A percentile compares a stretch with the other conserved stretches of the same genome.
Evolutionary conservation across 768 basidiomycete genomes (phyloP).

Genomic region (Cantharellus anzutake): DNA sequence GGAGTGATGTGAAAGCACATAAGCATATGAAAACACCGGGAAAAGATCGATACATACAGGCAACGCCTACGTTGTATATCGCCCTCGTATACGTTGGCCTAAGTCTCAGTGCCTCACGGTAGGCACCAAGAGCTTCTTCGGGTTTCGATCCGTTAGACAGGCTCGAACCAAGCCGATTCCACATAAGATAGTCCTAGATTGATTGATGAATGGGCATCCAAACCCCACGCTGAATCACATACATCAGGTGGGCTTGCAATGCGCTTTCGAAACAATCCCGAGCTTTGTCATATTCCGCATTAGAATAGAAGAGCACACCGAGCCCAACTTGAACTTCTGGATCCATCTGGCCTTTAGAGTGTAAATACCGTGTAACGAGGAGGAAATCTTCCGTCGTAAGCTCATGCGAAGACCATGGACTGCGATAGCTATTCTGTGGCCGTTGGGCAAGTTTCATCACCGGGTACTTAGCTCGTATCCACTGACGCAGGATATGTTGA

Average conservation of each 20-base stretch:
- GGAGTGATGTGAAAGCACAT: constrained; percentile 6
- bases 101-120: constrained; percentile 74
- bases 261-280: constrained; percentile 92
- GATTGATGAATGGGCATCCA: not conserved
- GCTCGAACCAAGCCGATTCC: constrained; percentile 91
- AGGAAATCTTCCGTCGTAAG: constrained; percentile 72
- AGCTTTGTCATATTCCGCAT: constrained; percentile 67
- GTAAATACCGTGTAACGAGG: constrained; percentile 63
- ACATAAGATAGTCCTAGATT: constrained; percentile 67
- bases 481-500: constrained; percentile 67
- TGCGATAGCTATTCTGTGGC: constrained; percentile 22
- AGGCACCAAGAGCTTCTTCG: constrained; percentile 81
- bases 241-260: constrained; percentile 59
- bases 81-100: constrained; percentile 94
- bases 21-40: not conserved
- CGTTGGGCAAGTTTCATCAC: constrained; percentile 26
- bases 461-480: constrained; percentile 54
- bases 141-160: constrained; percentile 88
- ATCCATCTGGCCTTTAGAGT: constrained; percentile 46
- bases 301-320: constrained; percentile 83
- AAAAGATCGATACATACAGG: constrained; percentile 41
- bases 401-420: constrained; percentile 69
- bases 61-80: constrained; percentile 95
- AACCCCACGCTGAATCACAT: constrained; percentile 11
- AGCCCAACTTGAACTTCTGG: constrained; percentile 87